These are phyloP conservation scores for Flagelloscypha sp. DNA, from an alignment of 768 basidiomycete genomes.

Conservation along the genomic window DNA sequence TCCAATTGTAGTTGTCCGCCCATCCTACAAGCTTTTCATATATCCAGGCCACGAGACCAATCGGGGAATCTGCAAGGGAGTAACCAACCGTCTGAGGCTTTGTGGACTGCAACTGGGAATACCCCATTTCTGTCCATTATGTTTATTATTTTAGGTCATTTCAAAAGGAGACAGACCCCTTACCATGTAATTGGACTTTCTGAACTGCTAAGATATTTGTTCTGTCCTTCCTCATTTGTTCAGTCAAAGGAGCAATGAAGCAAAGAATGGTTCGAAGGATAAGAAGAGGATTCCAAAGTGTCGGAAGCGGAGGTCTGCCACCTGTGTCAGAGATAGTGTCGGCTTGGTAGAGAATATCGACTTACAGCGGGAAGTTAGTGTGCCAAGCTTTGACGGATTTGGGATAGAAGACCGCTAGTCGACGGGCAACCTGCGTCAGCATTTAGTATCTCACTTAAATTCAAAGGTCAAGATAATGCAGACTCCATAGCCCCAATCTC, in stretches of 20 bases:
- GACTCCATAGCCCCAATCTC: slow-evolving; percentile 38
- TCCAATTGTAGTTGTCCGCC: slow-evolving; percentile 49
- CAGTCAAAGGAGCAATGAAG: too few relatives aligned
- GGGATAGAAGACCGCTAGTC: slow-evolving; percentile 24
- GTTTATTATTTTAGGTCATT: too few relatives aligned
- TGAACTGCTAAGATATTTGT: too few relatives aligned
- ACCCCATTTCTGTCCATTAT: slow-evolving; percentile 28
- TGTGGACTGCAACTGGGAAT: slow-evolving; percentile 32
- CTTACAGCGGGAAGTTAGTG: slow-evolving; percentile 38
- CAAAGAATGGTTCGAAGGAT: too few relatives aligned
- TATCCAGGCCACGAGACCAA: slow-evolving; percentile 45
- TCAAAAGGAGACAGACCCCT: too few relatives aligned
- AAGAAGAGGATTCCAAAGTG: too few relatives aligned
- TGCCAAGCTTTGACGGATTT: slow-evolving; percentile 45
- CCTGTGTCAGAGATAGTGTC: too few relatives aligned
- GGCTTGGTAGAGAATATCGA: too few relatives aligned
- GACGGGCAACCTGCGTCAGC: slow-evolving; percentile 25
- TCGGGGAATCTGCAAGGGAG: slow-evolving; percentile 47
- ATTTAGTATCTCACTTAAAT: background rate
- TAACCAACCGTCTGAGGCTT: slow-evolving; percentile 49
- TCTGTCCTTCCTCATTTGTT: too few relatives aligned
- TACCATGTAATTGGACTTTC: too few relatives aligned
- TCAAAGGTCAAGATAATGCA: slow-evolving; percentile 4
- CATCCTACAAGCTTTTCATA: slow-evolving; percentile 43
- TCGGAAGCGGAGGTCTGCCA: too few relatives aligned